phyloP scores from a whole-genome alignment of 1,284 basidiomycete species.

The Microstroma glucosiphilum region DNA sequence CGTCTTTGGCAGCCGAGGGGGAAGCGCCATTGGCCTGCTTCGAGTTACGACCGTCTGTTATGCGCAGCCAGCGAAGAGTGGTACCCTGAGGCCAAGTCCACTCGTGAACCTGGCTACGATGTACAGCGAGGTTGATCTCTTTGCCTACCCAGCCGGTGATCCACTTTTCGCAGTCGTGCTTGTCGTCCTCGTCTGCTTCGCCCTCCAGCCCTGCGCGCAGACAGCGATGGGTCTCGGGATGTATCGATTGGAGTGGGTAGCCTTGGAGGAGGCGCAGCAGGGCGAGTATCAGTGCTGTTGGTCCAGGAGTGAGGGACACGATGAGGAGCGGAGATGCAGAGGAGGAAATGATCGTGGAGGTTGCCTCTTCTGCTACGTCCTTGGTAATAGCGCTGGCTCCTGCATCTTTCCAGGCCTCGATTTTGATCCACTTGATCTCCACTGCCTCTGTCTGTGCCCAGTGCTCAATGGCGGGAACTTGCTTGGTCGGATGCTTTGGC shows the following conservation, averaged over 20 bases:
- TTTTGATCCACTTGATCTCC: background rate
- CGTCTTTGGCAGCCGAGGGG: background rate
- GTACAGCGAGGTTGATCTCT: background rate
- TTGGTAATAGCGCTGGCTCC: background rate
- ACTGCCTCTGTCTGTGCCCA: background rate
- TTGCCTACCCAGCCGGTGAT: background rate
- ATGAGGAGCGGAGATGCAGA: background rate
- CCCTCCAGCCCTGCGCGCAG: constrained; percentile 2
- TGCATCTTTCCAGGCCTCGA: background rate
- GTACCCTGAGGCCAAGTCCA: background rate
- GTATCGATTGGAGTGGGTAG: background rate
- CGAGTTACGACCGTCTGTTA: background rate
- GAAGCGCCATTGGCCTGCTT: background rate
- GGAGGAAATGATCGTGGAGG: background rate
- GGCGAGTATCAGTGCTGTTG: background rate
- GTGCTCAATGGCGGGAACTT: background rate
- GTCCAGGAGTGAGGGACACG: background rate
- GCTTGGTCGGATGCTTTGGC: background rate
- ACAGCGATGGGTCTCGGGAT: background rate
- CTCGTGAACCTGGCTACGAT: background rate
- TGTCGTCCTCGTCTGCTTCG: constrained; percentile 7
- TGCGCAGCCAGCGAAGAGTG: background rate
- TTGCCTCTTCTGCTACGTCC: background rate
- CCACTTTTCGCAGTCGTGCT: constrained; percentile 3
- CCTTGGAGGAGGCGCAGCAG: constrained; percentile 4